Evolutionary conservation across 2,329 filamentous ascomycete species (phyloP), one percentile per base, ranked within the genome.

Genomic region (Aspergillus sclerotialis): DNA sequence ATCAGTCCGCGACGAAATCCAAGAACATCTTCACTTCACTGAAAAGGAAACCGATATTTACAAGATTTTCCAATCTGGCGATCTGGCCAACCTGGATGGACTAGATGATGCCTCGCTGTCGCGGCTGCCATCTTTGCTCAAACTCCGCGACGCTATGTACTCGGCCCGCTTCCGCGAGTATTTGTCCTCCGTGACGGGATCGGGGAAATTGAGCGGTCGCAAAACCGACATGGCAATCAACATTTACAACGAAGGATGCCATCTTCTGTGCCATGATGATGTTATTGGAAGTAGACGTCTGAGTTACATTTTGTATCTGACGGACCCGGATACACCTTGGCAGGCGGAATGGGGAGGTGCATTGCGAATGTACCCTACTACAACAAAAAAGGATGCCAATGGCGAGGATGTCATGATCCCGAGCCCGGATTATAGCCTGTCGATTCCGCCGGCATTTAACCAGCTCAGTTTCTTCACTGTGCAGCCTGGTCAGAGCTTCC

Each of bases 161-260:
- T 95, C 90, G 18, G 74, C 82, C 38, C 70, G 81, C 3, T 98
- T 98, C 67, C 82, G 92, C 54, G 74, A 84, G 67, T 96, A 94
- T 63, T 77, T 96, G 37, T 85, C 88, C 18, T 72, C 77, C 35
- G 84, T 98, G 53, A 94, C 90, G 10, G 80, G 80, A 39, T 87
- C 87, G 37, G 92, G 92, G 0, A 80, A 86, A 38, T 64, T 98
- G 55, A 94, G 87, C 52, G 92, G 89, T 2, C 78, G 77, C 61
- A 98, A 96, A 72, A 96, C 92, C 12, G 92, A 98, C 63, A 94
- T 98, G 88, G 92, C 92, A 39, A 94, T 98, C 70, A 98, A 98
- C 58, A 81, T 98, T 32, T 98, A 98, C 63, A 95, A 88, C 0
- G 90, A 92, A 4, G 90, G 92, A 26, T 96, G 90, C 58, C 94